Conservation (phyloP, 2,329 filamentous ascomycete species). For the Phialophora expanda region DNA sequence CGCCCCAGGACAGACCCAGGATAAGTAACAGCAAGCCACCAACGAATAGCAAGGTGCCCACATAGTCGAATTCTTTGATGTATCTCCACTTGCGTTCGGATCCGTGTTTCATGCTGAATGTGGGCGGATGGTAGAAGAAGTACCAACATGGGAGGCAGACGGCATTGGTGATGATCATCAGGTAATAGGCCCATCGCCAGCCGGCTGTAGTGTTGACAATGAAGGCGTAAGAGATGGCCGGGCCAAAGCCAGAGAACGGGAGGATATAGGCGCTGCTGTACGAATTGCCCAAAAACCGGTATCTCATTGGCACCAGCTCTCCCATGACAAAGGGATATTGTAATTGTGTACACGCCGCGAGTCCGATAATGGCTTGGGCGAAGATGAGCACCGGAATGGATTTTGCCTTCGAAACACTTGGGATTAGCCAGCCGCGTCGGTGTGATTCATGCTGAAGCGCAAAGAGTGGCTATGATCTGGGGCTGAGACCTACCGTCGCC, state of each 20-base stretch:
- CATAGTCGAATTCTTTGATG: conserved; percentile 53
- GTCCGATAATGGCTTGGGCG: conserved; percentile 46
- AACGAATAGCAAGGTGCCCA: conserved; percentile 52
- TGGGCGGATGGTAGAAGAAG: conserved; percentile 56
- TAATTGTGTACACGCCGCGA: conserved; percentile 47
- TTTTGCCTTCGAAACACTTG: too few relatives aligned
- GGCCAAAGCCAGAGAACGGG: conserved; percentile 46
- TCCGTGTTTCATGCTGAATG: conserved; percentile 51
- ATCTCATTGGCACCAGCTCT: conserved; percentile 49
- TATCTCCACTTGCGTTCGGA: conserved; percentile 43
- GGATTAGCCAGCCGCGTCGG: too few relatives aligned
- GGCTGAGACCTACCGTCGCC: conserved; percentile 42
- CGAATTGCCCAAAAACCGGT: conserved; percentile 44
- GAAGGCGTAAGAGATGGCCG: conserved; percentile 54
- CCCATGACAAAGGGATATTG: conserved; percentile 47
- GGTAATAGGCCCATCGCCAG: conserved; percentile 3
- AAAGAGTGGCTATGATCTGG: too few relatives aligned
- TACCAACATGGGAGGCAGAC: conserved; percentile 46
- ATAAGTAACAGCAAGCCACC: conserved; percentile 51
- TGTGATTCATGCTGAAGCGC: too few relatives aligned
- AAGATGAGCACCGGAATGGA: conserved; percentile 47
- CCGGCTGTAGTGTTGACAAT: conserved; percentile 49
- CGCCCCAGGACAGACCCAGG: conserved; percentile 52
- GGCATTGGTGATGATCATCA: conserved; percentile 25
- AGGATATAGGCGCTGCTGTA: conserved; percentile 45